Conservation (phyloP, 192 early-diverging fungal genomes). For the Rhizophlyctis rosea region DNA sequence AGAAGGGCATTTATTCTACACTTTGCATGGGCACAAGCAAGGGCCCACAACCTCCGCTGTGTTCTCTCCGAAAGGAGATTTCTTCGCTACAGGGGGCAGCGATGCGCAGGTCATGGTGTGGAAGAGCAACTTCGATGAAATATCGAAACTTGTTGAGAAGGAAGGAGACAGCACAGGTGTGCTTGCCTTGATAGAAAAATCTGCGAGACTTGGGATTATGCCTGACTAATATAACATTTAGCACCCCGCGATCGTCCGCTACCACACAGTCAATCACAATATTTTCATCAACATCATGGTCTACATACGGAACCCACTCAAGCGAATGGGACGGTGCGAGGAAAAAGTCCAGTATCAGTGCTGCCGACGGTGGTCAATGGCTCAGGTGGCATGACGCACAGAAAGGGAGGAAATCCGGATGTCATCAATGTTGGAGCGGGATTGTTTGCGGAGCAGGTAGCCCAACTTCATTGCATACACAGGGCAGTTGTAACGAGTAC, state of each 20-base stretch:
- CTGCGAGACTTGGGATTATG: too few relatives aligned
- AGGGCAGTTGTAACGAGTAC: background rate
- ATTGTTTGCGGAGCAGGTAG: slow-evolving; percentile 26
- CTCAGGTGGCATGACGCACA: background rate
- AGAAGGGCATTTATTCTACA: slow-evolving; percentile 62
- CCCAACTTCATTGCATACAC: background rate
- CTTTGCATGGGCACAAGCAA: slow-evolving; percentile 56
- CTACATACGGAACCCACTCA: slow-evolving; percentile 11
- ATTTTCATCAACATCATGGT: background rate
- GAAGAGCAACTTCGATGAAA: slow-evolving; percentile 54
- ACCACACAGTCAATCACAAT: slow-evolving; percentile 6
- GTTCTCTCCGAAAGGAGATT: slow-evolving; percentile 53
- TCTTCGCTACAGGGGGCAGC: slow-evolving; percentile 56
- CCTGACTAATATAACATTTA: background rate
- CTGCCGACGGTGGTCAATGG: background rate
- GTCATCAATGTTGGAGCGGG: slow-evolving; percentile 27
- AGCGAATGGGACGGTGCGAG: too few relatives aligned
- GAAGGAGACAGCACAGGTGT: too few relatives aligned
- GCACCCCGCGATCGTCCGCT: too few relatives aligned
- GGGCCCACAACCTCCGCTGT: slow-evolving; percentile 56
- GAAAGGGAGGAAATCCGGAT: slow-evolving; percentile 9
- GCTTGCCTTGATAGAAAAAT: too few relatives aligned
- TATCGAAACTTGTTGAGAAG: slow-evolving; percentile 11
- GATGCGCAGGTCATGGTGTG: slow-evolving; percentile 60
- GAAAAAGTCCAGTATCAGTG: background rate